phyloP scores from a whole-genome alignment of 176 grass and related monocot genomes.

The Oryza longistaminata region DNA sequence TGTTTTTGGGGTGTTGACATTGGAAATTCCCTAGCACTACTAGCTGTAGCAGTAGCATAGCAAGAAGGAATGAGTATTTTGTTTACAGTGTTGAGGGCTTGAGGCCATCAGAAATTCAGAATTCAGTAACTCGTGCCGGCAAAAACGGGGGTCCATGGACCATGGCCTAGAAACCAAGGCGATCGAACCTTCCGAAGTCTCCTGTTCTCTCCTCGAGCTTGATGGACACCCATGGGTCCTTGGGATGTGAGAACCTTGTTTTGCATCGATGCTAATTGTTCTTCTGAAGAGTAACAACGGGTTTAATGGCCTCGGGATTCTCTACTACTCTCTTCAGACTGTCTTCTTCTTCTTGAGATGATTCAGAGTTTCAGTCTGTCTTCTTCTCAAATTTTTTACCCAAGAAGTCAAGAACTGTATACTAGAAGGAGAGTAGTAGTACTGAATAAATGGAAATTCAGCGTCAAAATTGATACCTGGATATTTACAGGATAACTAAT shows the following conservation, averaged over 20 bases:
- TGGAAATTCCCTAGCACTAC: not conserved
- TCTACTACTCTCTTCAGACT: slow-evolving; percentile 8
- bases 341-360: not conserved
- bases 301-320: slow-evolving; percentile 36
- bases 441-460: not conserved
- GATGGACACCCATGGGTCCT: slow-evolving; percentile 40
- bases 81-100: not conserved
- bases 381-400: not conserved
- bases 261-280: slow-evolving; percentile 15
- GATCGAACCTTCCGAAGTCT: slow-evolving; percentile 36
- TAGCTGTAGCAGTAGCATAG: not conserved
- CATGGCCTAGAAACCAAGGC: slow-evolving; percentile 15
- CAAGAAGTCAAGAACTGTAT: not conserved
- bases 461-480: not conserved
- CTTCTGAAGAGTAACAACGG: not conserved
- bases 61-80: not conserved
- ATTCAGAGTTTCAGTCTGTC: not conserved
- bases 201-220: slow-evolving; percentile 44
- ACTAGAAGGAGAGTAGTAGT: not conserved
- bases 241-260: not conserved
- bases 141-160: slow-evolving; percentile 44
- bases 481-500: not conserved
- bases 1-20: slow-evolving; percentile 23
- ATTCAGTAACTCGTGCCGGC: slow-evolving; percentile 38
- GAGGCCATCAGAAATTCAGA: not conserved